Base-by-base conservation (phyloP, 2,329 filamentous ascomycete species). In the Neofusicoccum umdonicola region DNA sequence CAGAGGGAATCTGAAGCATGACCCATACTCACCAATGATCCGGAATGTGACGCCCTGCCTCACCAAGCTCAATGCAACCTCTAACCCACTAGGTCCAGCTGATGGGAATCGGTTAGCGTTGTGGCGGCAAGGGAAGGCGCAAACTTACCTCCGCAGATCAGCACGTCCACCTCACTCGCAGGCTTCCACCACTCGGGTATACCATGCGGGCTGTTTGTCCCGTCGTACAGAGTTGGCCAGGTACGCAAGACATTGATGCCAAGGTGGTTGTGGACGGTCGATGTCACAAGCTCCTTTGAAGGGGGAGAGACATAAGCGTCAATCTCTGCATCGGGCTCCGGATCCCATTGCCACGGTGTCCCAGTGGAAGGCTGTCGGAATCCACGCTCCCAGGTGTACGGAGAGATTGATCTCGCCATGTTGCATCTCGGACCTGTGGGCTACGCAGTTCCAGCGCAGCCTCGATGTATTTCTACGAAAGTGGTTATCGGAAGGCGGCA, bases 1-100 rank as follows among this genome's bases (percentile, higher is more conserved):
- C 22, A 1, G 22, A 22, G 3, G 22, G 22, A 22, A 3, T 3
- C 0, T 22, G 0, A 22, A 22, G 0, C 22, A 22, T 22, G 22
- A 22, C 22, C 22, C 0, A 22, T 68, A 17, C 17, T 15, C 31
- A 68, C 67, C 75, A 48, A 77, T 69, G n/a, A 77, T 75, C 3
- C 75, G 71, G 58, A 76, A 77, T 4, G 71, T 69, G 12, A 77
- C 67, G 1, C 74, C 74, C 56, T 76, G 73, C 51, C 75, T 67
- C 15, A 70, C 71, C 3, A 77, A 68, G 64, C 69, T 71, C 19
- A 73, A 37, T 7, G 75, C 75, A 4, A 74, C 64, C 65, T 70
- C 70, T 3, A 77, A 58, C 15, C 75, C 75, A 54, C 67, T 71
- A 0, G 75, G 75, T 1, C 75, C 75, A 62, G 75, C 75, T 56